Conservation (phyloP, 1,284 basidiomycete genomes). For the Mycena sp. region DNA sequence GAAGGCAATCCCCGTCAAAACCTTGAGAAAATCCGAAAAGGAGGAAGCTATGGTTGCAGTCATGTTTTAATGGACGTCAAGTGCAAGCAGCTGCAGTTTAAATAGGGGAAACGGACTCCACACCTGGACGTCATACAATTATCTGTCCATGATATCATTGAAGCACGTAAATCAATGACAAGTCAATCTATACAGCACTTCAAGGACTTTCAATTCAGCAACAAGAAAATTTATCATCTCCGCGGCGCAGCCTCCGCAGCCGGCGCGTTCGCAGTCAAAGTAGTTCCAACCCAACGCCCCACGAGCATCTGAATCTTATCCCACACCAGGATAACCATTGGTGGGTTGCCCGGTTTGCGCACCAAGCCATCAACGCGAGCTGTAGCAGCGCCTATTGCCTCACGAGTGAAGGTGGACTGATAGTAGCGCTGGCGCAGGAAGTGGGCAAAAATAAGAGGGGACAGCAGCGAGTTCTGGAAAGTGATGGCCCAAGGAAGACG, state of each 20-base stretch:
- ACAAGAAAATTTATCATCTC: slow-evolving; percentile 28
- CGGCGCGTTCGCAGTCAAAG: slow-evolving; percentile 23
- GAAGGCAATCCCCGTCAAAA: slow-evolving; percentile 50
- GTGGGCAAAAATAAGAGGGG: slow-evolving; percentile 87
- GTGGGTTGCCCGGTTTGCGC: slow-evolving; percentile 60
- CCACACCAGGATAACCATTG: slow-evolving; percentile 65
- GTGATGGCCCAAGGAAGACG: slow-evolving; percentile 79
- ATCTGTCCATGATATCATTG: slow-evolving; percentile 22
- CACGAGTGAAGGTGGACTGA: slow-evolving; percentile 90
- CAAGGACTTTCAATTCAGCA: background rate
- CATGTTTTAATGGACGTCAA: slow-evolving; percentile 36
- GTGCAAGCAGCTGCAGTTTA: slow-evolving; percentile 16
- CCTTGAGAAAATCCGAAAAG: slow-evolving; percentile 51
- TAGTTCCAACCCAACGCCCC: slow-evolving; percentile 63
- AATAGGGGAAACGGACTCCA: slow-evolving; percentile 24
- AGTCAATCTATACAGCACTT: slow-evolving; percentile 22
- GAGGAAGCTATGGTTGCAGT: slow-evolving; percentile 48
- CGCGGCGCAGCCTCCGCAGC: slow-evolving; percentile 43
- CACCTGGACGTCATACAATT: slow-evolving; percentile 27
- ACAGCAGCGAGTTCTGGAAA: slow-evolving; percentile 84
- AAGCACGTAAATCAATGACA: slow-evolving; percentile 18
- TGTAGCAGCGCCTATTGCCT: slow-evolving; percentile 65
- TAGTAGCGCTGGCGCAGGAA: slow-evolving; percentile 93
- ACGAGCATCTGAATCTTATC: slow-evolving; percentile 59
- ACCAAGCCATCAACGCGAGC: slow-evolving; percentile 56